Percentiles rank a stretch among this genome's conserved stretches.
phyloP scores from a whole-genome alignment of 2,329 filamentous ascomycete species.

The Fusarium palustre region DNA sequence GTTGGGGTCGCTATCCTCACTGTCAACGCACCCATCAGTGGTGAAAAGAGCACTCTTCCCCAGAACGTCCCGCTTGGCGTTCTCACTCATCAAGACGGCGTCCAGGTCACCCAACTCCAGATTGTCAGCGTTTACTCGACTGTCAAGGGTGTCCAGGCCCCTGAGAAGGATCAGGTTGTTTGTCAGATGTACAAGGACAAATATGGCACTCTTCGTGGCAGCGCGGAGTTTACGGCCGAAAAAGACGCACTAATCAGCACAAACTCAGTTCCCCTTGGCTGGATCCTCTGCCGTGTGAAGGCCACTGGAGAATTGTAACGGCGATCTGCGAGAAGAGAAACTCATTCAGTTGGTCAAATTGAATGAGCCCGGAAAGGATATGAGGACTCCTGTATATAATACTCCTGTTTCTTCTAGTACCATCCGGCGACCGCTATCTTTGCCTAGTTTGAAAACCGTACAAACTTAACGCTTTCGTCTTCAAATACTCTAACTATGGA shows the following conservation, averaged over 20 bases:
- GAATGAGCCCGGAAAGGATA: no score
- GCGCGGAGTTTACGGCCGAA: constrained; percentile 8
- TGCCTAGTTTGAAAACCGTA: no score
- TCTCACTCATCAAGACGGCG: constrained; percentile 3
- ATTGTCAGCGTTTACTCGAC: neutral
- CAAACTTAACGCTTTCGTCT: no score
- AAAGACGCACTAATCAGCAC: constrained; percentile 16
- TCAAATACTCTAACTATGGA: neutral
- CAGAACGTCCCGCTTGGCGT: constrained; percentile 21
- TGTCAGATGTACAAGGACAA: constrained; percentile 38
- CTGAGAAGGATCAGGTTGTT: constrained; percentile 5
- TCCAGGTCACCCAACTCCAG: constrained; percentile 13
- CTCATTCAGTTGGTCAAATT: no score
- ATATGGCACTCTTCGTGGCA: constrained; percentile 15
- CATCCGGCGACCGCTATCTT: no score
- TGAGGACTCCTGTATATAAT: no score
- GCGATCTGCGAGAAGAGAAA: no score
- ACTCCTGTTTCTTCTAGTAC: no score
- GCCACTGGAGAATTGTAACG: neutral
- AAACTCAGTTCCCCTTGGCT: constrained; percentile 28
- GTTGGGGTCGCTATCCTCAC: constrained; percentile 17
- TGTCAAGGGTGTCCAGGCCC: constrained; percentile 10
- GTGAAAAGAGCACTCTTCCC: neutral
- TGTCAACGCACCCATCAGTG: neutral
- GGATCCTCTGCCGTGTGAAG: constrained; percentile 33